phyloP scores from a whole-genome alignment of 257 asterid genomes.

The Paulownia fortunei region DNA sequence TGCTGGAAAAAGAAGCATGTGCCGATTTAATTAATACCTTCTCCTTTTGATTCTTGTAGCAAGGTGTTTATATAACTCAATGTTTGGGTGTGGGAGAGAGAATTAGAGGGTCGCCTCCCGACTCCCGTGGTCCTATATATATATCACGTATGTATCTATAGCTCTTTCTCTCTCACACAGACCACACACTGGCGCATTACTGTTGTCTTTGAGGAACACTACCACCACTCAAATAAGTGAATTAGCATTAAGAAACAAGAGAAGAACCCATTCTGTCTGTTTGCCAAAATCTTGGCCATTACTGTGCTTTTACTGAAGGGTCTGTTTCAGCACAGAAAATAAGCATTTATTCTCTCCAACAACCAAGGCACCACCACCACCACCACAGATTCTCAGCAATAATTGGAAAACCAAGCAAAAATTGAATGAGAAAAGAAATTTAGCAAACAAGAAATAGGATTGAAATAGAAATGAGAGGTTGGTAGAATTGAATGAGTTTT shows the following conservation, averaged over 20 bases:
- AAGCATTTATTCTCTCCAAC: conserved; percentile 69
- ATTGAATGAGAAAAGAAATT: neutral
- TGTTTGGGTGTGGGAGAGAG: neutral
- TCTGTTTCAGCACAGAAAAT: conserved; percentile 54
- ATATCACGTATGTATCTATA: neutral
- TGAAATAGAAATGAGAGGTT: neutral
- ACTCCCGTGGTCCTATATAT: conserved; percentile 33
- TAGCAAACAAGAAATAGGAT: neutral
- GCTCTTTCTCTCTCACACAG: conserved; percentile 25
- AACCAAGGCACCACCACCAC: conserved; percentile 40
- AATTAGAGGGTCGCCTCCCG: conserved; percentile 39
- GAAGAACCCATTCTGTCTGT: conserved; percentile 36
- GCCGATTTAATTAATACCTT: conserved; percentile 25
- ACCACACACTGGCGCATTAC: conserved; percentile 22
- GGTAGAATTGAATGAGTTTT: conserved; percentile 21
- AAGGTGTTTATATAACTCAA: neutral
- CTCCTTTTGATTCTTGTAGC: conserved; percentile 10
- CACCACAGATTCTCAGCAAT: conserved; percentile 24
- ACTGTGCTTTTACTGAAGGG: conserved; percentile 31
- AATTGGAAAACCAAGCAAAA: neutral
- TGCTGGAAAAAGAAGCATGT: conserved; percentile 54
- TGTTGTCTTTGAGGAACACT: neutral
- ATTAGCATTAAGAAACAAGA: conserved; percentile 27
- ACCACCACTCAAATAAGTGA: neutral
- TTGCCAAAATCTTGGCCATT: conserved; percentile 28